Percentiles rank a stretch among this genome's conserved stretches.
These are phyloP conservation scores for Cicer pinnatifidum DNA, from an alignment of 306 rosid species.

Conservation along the genomic window DNA sequence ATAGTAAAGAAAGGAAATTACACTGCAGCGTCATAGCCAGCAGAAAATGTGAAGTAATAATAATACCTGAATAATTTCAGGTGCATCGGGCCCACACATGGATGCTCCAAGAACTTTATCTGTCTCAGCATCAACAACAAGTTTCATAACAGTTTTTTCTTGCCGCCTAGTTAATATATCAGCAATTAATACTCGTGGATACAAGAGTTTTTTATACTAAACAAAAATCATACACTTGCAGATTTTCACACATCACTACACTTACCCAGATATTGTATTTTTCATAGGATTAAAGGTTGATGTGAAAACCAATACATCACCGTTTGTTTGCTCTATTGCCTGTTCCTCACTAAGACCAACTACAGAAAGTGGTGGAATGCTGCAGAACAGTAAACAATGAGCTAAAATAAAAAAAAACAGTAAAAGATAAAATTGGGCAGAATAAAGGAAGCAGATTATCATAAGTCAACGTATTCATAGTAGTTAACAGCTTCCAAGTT, in stretches of 20 bases:
- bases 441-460: constrained; percentile 25
- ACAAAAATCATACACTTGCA: not conserved
- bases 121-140: constrained; percentile 85
- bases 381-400: constrained; percentile 51
- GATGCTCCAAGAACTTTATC: constrained; percentile 90
- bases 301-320: constrained; percentile 79
- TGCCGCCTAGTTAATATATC: constrained; percentile 67
- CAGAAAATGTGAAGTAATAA: constrained; percentile 24
- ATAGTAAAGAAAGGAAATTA: not conserved
- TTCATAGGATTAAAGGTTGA: constrained; percentile 95
- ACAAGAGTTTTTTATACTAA: not conserved
- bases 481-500: constrained; percentile 15
- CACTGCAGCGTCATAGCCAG: constrained; percentile 19
- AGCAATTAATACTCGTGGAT: constrained; percentile 23
- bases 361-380: constrained; percentile 93
- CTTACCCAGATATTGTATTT: constrained; percentile 95
- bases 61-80: constrained; percentile 92
- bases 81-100: constrained; percentile 94
- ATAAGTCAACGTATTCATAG: constrained; percentile 6
- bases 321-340: constrained; percentile 76
- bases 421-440: constrained; percentile 11
- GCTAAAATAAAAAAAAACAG: constrained; percentile 35
- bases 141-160: constrained; percentile 93
- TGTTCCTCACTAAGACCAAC: constrained; percentile 96
- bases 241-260: not conserved